Evolutionary conservation across 352 stramenopile species (phyloP).

Genomic region (Thalassiosira exigua): DNA sequence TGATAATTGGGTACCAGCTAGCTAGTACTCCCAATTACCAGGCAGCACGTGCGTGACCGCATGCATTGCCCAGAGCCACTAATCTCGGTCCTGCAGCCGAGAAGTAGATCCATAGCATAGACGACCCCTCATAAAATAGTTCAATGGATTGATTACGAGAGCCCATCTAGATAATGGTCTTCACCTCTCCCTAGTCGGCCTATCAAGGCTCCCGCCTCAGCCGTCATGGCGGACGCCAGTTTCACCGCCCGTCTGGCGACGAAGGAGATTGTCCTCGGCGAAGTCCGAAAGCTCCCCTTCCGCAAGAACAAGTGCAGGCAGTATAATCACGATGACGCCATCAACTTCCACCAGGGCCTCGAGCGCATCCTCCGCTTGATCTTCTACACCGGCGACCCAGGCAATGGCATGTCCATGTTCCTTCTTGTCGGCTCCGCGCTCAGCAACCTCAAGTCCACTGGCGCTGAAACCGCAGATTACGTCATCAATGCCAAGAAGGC

Average conservation of each 20-base stretch:
- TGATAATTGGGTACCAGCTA: no score
- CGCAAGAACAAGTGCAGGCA: background rate
- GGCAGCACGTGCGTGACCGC: no score
- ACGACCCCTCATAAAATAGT: no score
- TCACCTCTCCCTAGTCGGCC: no score
- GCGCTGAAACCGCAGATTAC: background rate
- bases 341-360: conserved; percentile 1
- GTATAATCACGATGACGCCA: conserved; percentile 6
- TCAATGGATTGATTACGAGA: no score
- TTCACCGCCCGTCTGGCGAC: conserved; percentile 7
- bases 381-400: conserved; percentile 1
- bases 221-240: background rate
- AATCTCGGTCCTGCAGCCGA: no score
- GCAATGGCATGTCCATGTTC: conserved; percentile 1
- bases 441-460: conserved; percentile 13
- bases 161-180: no score
- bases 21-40: no score
- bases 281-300: background rate
- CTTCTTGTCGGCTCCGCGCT: background rate
- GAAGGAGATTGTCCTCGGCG: background rate
- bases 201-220: no score
- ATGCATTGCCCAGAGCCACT: no score
- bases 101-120: no score
- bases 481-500: conserved; percentile 1
- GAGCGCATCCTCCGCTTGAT: background rate